Conservation (phyloP, 257 asterid genomes). For the Nicotiana undulata region DNA sequence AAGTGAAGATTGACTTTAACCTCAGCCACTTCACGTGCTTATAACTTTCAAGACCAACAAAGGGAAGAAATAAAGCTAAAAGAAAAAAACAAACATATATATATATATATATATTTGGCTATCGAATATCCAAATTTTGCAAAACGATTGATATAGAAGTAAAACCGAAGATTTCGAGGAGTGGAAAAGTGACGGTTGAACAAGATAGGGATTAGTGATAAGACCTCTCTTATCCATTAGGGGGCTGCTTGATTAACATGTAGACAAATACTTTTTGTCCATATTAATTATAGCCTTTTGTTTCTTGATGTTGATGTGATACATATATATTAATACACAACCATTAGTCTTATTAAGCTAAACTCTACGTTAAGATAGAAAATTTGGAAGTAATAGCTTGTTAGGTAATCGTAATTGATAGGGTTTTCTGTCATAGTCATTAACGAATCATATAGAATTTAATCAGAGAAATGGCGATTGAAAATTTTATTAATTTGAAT, state of each 20-base stretch:
- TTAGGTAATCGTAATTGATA: constrained; percentile 1
- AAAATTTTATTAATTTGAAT: not conserved
- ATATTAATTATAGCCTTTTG: not conserved
- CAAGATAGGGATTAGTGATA: not conserved
- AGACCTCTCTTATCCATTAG: not conserved
- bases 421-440: not conserved
- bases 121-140: not conserved
- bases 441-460: not conserved
- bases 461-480: not conserved
- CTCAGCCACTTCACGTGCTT: not conserved
- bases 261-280: not conserved
- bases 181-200: not conserved
- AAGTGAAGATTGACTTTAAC: not conserved
- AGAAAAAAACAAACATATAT: too few relatives aligned
- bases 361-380: not conserved
- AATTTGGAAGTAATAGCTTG: not conserved
- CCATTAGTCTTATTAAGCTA: not conserved
- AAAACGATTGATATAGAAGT: not conserved
- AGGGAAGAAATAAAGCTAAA: too few relatives aligned
- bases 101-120: too few relatives aligned
- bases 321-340: not conserved
- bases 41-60: not conserved
- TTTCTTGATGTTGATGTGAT: not conserved
- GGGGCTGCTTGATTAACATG: constrained; percentile 1
- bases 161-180: not conserved